Evolutionary conservation across 345 rosid genomes (phyloP), one percentile per base, ranked within the genome.

Genomic region (Gossypium stocksii): DNA sequence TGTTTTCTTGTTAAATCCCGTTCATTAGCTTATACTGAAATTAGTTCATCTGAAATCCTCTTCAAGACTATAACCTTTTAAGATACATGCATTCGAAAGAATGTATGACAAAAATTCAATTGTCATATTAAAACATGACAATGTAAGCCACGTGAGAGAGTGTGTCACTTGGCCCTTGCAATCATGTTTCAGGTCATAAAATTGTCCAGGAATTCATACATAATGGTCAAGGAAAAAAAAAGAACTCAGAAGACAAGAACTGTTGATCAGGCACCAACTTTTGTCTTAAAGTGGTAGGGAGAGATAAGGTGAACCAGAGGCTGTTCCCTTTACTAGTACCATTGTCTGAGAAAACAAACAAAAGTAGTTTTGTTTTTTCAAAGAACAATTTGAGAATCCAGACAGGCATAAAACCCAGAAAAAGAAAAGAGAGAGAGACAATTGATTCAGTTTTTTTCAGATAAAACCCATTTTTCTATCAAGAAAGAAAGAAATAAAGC

Each of bases 221-320:
- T 71, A 53, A 10, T 71, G 77, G 75, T 59, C 59, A 72, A 70
- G 62, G 6, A 29, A 46, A n/a, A 34, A 34, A 1, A 34, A 34
- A 5, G 41, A 52, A 57, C 43, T 17, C 61, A 63, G 44, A 64
- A 73, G 64, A 76, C 62, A 80, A 43, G 17, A 62, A 68, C 78
- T 78, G 79, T 43, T 13, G 78, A 70, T 14, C 11, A 51, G 74
- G 58, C 73, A 77, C 14, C 15, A 66, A 74, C 43, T 74, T 81
- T 81, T 78, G 84, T 80, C 77, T 72, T 66, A 74, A 77, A 74
- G 84, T 78, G 80, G 82, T 77, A 77, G 80, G 38, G 76, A 78
- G 79, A 75, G 89, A 76, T 78, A 79, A 80, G 85, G 84, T 74
- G 83, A 81, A 74, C 74, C 84, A 85, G 85, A 75, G 58, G 65